Evolutionary conservation across 2,329 filamentous ascomycete species (phyloP).

Genomic region (Cercospora sojina): DNA sequence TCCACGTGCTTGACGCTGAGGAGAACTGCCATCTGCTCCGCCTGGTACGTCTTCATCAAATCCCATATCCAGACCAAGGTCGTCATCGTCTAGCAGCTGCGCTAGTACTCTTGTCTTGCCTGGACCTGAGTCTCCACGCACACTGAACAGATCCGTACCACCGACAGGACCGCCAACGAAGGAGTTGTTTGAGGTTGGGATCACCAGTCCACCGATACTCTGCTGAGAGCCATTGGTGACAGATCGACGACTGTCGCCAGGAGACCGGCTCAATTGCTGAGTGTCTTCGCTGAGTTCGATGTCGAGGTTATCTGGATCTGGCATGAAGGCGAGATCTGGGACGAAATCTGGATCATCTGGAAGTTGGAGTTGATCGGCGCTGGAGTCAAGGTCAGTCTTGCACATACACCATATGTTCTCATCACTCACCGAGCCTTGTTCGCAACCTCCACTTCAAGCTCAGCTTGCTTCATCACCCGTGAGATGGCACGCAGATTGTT

Average conservation of each 20-base stretch:
- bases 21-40: conserved; percentile 11
- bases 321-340: conserved; percentile 62
- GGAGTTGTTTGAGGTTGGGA: conserved; percentile 43
- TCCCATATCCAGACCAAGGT: conserved; percentile 46
- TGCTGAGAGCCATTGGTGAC: conserved; percentile 28
- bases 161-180: conserved; percentile 44
- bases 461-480: conserved; percentile 56
- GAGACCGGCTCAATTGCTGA: conserved; percentile 39
- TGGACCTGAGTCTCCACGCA: conserved; percentile 46
- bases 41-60: conserved; percentile 51
- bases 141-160: conserved; percentile 41
- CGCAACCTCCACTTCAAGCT: conserved; percentile 68
- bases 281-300: conserved; percentile 52
- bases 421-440: conserved; percentile 63
- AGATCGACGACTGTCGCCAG: conserved; percentile 34
- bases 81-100: conserved; percentile 30
- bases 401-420: neutral
- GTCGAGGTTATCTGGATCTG: conserved; percentile 47
- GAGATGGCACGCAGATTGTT: conserved; percentile 70
- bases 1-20: conserved; percentile 18
- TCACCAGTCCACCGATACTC: conserved; percentile 45
- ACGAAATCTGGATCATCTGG: conserved; percentile 77
- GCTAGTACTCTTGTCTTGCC: conserved; percentile 24
- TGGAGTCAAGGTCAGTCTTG: conserved; percentile 40
- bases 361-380: conserved; percentile 72